phyloP scores from a whole-genome alignment of 2,329 filamentous ascomycete species.

The Pezicula neosporulosa region DNA sequence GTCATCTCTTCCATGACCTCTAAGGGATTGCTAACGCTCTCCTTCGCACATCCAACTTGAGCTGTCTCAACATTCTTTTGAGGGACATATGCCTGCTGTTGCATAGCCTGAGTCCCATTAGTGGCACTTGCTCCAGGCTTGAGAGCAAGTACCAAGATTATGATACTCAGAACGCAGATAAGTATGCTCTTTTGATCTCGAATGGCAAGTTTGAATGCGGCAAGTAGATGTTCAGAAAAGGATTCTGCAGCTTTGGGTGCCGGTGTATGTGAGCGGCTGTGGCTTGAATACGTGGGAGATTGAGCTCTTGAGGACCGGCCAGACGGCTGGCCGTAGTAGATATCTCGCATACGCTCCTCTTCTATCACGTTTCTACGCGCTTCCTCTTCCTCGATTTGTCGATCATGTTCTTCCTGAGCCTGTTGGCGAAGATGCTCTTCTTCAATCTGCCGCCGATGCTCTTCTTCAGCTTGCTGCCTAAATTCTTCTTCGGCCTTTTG shows the following conservation, averaged over 20 bases:
- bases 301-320: slow-evolving; percentile 29
- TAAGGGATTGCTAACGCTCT: not conserved
- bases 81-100: not conserved
- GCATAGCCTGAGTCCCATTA: not conserved
- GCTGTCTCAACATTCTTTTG: not conserved
- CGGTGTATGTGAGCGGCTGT: slow-evolving; percentile 8
- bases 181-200: slow-evolving; percentile 56
- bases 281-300: not conserved
- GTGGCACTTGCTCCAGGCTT: slow-evolving; percentile 5
- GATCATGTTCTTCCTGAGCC: slow-evolving; percentile 43
- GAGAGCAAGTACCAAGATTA: slow-evolving; percentile 50
- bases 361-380: slow-evolving; percentile 29
- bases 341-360: slow-evolving; percentile 50
- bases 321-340: slow-evolving; percentile 45
- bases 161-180: slow-evolving; percentile 49
- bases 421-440: slow-evolving; percentile 10
- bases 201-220: slow-evolving; percentile 50
- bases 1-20: not conserved
- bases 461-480: not conserved
- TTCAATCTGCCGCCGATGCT: not conserved
- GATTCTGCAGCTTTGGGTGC: slow-evolving; percentile 33
- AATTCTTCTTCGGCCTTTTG: slow-evolving; percentile 1
- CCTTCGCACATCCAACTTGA: not conserved
- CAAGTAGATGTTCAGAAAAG: slow-evolving; percentile 50
- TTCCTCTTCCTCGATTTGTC: slow-evolving; percentile 57